Evolutionary conservation across 2,329 filamentous ascomycete genomes (phyloP).

Genomic region (Zasmidium citrigriseum): DNA sequence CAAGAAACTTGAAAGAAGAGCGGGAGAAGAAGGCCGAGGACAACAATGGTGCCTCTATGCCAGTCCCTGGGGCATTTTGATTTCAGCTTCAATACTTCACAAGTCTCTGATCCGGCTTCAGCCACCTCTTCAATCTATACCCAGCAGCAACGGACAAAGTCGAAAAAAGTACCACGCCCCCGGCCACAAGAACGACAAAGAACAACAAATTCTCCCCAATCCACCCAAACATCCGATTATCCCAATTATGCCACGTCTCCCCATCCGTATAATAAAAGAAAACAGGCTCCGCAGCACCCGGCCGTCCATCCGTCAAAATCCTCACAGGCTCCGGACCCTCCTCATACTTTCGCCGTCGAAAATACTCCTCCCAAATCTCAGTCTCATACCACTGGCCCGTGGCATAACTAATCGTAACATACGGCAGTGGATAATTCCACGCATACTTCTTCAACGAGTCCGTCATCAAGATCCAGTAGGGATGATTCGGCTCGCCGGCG

Average conservation of each 20-base stretch:
- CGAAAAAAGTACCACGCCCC: too few relatives aligned
- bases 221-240: constrained; percentile 7
- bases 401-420: constrained; percentile 9
- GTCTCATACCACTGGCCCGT: constrained; percentile 12
- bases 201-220: constrained; percentile 4
- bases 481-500: constrained; percentile 6
- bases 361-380: constrained; percentile 7
- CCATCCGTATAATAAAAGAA: constrained; percentile 6
- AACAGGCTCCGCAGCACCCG: neutral
- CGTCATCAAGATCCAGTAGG: constrained; percentile 9
- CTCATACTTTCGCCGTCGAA: neutral
- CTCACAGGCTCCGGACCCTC: neutral
- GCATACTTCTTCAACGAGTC: constrained; percentile 4
- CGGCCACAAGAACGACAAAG: too few relatives aligned
- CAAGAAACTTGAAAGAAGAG: too few relatives aligned
- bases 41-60: too few relatives aligned
- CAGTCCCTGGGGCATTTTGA: too few relatives aligned
- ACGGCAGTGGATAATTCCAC: constrained; percentile 12
- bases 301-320: constrained; percentile 8
- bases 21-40: too few relatives aligned
- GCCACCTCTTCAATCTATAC: too few relatives aligned
- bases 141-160: too few relatives aligned
- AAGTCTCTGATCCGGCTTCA: too few relatives aligned
- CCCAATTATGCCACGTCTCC: constrained; percentile 11
- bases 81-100: too few relatives aligned